phyloP scores from a whole-genome alignment of 768 basidiomycete genomes.

The Leccinum disarticulatum region DNA sequence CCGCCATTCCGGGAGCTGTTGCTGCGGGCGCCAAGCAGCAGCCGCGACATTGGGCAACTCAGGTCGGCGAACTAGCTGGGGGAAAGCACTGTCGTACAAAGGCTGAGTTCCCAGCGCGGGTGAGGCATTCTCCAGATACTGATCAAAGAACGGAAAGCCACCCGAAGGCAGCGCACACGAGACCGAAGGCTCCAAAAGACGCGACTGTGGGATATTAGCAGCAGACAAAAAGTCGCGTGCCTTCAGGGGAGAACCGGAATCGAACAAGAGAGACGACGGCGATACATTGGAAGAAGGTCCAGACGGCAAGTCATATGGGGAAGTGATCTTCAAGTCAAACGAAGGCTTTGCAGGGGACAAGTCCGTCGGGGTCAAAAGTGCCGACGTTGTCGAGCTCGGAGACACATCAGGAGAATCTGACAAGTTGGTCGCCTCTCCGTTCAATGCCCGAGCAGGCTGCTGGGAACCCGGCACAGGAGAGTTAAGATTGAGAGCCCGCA shows the following conservation, averaged over 20 bases:
- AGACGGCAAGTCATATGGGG: constrained; percentile 48
- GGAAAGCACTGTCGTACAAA: constrained; percentile 34
- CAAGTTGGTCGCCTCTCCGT: constrained; percentile 37
- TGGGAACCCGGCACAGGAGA: constrained; percentile 61
- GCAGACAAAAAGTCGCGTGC: constrained; percentile 31
- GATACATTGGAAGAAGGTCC: constrained; percentile 28
- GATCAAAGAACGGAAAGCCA: constrained; percentile 50
- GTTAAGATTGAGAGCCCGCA: constrained; percentile 76
- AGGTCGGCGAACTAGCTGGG: constrained; percentile 24
- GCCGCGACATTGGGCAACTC: constrained; percentile 16
- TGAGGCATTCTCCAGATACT: constrained; percentile 46
- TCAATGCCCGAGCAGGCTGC: constrained; percentile 43
- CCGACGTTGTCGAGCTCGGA: constrained; percentile 68
- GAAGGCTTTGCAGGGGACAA: constrained; percentile 60
- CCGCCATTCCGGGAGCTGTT: constrained; percentile 44
- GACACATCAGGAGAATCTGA: constrained; percentile 69
- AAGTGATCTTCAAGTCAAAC: constrained; percentile 56
- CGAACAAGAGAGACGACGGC: constrained; percentile 44
- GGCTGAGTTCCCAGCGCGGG: constrained; percentile 38
- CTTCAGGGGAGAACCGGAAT: constrained; percentile 41
- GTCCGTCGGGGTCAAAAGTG: constrained; percentile 73
- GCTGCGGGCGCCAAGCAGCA: constrained; percentile 28
- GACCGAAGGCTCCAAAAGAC: constrained; percentile 20
- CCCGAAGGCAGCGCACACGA: constrained; percentile 23
- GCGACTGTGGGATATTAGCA: constrained; percentile 25